Evolutionary conservation across 441 rosid species (phyloP), one percentile per base, ranked within the genome.

Genomic region (Daphne laureola): DNA sequence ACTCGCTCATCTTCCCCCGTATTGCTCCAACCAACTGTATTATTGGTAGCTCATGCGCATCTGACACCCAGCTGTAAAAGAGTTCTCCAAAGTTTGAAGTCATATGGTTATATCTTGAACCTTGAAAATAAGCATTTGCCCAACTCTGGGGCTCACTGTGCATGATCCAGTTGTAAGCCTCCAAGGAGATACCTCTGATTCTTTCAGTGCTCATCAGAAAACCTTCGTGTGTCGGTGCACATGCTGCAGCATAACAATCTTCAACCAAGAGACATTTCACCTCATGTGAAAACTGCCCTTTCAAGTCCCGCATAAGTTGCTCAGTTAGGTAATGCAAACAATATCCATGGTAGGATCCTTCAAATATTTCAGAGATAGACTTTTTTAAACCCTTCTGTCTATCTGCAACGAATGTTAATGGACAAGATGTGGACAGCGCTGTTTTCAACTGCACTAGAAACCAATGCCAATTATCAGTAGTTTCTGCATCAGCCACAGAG

Each of bases 21-120:
- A 91, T 81, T 60, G 79, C 77, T 54, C 88, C 91, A 26, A 91
- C 93, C 96, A 84, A 80, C 63, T 88, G 96, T 14, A 91, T 91
- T 54, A 91, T 91, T 9, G 95, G 98, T 17, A 91, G 67, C 38
- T 84, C 95, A 16, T 87, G 76, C 15, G 95, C 87, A 36, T 91
- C 93, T 0, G 96, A 73, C 6, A 69, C 82, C 90, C 96, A 91
- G 49, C 79, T 80, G 62, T 83, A 88, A 66, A 91, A 91, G 14
- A 75, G 76, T 63, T 84, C 86, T 2, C 95, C 95, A 23, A 82
- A 82, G 69, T 91, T 82, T 9, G 98, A 84, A 3, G 83, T 62
- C 87, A 91, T 54, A 64, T 91, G 93, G 62, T 84, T 86, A 74
- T 88, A 91, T 65, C 96, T 80, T n/a, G 82, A 83, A 46, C 98